phyloP scores from a whole-genome alignment of 495 filamentous ascomycete species.

The Pyronema domesticum region DNA sequence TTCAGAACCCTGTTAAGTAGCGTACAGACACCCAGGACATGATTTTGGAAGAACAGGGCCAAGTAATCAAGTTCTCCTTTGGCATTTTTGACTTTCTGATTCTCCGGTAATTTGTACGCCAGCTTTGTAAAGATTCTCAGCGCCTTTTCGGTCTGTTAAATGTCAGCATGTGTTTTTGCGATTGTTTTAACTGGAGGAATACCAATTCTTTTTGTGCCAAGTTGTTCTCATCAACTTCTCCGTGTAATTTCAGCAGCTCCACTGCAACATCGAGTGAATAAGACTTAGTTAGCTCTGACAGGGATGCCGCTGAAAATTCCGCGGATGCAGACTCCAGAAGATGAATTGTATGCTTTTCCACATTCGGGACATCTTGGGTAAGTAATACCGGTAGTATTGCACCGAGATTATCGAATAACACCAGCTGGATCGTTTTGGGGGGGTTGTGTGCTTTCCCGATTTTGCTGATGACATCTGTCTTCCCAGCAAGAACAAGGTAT shows the following conservation, averaged over 20 bases:
- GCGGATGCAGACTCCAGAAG: conserved; percentile 46
- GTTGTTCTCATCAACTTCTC: conserved; percentile 23
- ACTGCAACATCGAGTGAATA: conserved; percentile 60
- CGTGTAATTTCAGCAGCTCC: conserved; percentile 67
- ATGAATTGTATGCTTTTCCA: conserved; percentile 49
- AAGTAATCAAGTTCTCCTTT: conserved; percentile 42
- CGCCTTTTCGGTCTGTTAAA: conserved; percentile 38
- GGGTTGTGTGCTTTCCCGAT: conserved; percentile 59
- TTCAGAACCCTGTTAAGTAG: conserved; percentile 68
- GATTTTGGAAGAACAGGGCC: conserved; percentile 59
- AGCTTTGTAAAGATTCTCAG: conserved; percentile 50
- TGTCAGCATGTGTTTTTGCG: background rate
- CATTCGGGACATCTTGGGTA: conserved; percentile 47
- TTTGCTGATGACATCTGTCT: conserved; percentile 56
- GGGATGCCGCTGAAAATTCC: conserved; percentile 44
- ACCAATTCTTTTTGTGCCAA: conserved; percentile 10
- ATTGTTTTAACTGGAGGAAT: background rate
- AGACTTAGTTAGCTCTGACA: conserved; percentile 51
- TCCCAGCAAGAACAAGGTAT: conserved; percentile 61
- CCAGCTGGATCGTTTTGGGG: conserved; percentile 4
- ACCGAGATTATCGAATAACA: conserved; percentile 44
- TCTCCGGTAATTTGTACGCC: conserved; percentile 28
- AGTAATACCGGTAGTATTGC: conserved; percentile 65
- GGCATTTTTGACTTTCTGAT: conserved; percentile 26
- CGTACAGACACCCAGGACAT: conserved; percentile 76